Evolutionary conservation across 345 rosid species (phyloP).

Genomic region (Gossypium rotundifolium): DNA sequence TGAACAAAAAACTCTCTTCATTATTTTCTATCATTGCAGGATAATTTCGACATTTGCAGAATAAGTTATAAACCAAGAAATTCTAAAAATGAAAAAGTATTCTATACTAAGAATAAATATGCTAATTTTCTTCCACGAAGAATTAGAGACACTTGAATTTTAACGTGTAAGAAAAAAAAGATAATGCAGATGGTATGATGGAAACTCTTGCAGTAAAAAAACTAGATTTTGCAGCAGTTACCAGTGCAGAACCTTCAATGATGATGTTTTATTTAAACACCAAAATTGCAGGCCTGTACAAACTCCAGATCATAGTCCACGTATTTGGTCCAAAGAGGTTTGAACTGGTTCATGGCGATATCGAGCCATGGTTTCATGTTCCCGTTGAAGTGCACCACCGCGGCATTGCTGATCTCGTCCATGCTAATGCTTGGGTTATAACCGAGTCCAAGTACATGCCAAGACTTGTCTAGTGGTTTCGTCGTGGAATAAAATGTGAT

Average conservation of each 20-base stretch:
- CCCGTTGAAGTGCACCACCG: constrained; percentile 1
- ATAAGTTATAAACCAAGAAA: background rate
- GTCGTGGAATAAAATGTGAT: constrained; percentile 94
- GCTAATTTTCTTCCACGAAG: constrained; percentile 4
- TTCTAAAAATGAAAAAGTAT: background rate
- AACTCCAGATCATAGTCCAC: constrained; percentile 86
- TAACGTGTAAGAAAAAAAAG: background rate
- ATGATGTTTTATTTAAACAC: constrained; percentile 35
- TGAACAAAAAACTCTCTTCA: background rate
- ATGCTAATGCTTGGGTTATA: constrained; percentile 89
- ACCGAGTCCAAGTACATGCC: constrained; percentile 97
- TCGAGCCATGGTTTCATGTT: constrained; percentile 1
- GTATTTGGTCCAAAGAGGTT: constrained; percentile 79
- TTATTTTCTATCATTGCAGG: background rate
- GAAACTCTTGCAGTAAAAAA: background rate
- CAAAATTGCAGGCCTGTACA: constrained; percentile 93
- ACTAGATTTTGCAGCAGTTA: background rate
- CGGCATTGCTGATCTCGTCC: constrained; percentile 57
- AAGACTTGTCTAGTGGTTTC: constrained; percentile 84
- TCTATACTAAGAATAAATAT: background rate
- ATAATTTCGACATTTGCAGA: background rate
- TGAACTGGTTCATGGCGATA: constrained; percentile 39
- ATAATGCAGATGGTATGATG: background rate
- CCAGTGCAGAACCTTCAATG: background rate
- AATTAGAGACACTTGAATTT: constrained; percentile 10